Evolutionary conservation across 2,329 filamentous ascomycete species (phyloP), one percentile per base, ranked within the genome.

Genomic region (Coniochaeta sp.): DNA sequence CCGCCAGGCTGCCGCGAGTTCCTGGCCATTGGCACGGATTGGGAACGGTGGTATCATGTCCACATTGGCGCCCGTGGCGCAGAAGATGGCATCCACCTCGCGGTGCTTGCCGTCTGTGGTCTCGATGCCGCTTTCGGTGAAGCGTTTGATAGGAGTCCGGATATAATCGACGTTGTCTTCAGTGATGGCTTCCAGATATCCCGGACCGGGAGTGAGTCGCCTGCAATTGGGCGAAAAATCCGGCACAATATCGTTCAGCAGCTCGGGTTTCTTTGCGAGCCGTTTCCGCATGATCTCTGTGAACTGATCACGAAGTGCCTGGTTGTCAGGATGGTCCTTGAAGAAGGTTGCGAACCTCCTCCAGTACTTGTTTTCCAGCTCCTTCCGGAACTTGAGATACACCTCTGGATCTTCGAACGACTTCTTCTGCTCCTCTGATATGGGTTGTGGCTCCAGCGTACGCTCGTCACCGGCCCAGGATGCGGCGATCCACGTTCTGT

Each of bases 401-500:
- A 73, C 77, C 2, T 83, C 74, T 0, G 87, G 84, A 63, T 90
- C 74, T 55, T 81, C 75, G 68, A 89, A 89, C 0, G 78, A 76
- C 22, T 83, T 76, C 4, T 78, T 75, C 59, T 85, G 78, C 24
- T 86, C 82, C 1, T 80, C 65, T 0, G 76, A 71, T 64, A 83
- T 84, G 0, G 77, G 76, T 54, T 87, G 85, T 0, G 86, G 78
- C 36, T 80, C 81, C 0, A 83, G 74, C 33, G 79, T 81, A 34
- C 84, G 79, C 65, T 81, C 73, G 61, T 81, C 74, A 36, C 82
- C 77, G 0, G 81, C 82, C 71, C 85, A 88, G 0, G 84, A 83
- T 1, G 82, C 79, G 0, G 87, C 84, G 31, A 90, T 84, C 88
- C 88, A 90, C 0, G 87, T 89, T 34, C 77, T 81, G 65, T 81